phyloP scores from a whole-genome alignment of 345 rosid species.

The Salix caprea region DNA sequence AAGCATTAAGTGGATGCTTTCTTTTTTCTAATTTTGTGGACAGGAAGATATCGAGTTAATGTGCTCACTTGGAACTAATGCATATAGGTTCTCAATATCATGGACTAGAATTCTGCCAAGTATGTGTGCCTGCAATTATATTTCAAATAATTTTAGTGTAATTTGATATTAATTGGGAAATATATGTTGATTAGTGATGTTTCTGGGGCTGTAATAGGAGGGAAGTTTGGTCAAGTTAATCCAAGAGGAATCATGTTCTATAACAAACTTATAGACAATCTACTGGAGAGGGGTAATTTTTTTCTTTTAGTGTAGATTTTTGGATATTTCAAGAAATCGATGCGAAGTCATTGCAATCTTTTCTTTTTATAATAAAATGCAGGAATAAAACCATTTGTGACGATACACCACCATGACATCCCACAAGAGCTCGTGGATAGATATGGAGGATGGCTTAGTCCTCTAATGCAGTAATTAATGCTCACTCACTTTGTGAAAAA shows the following conservation, averaged over 20 bases:
- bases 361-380: slow-evolving; percentile 6
- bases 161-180: background rate
- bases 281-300: slow-evolving; percentile 27
- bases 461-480: slow-evolving; percentile 33
- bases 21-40: background rate
- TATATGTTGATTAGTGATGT: background rate
- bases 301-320: background rate
- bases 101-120: slow-evolving; percentile 43
- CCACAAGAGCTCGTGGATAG: slow-evolving; percentile 38
- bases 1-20: background rate
- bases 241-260: slow-evolving; percentile 37
- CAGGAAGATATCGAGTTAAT: slow-evolving; percentile 38
- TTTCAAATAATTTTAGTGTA: background rate
- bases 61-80: slow-evolving; percentile 34
- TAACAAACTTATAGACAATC: slow-evolving; percentile 32
- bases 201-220: slow-evolving; percentile 23
- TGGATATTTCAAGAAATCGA: background rate
- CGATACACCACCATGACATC: slow-evolving; percentile 34
- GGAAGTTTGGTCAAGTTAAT: slow-evolving; percentile 39
- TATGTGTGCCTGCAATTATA: background rate
- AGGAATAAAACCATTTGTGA: slow-evolving; percentile 49
- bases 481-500: background rate
- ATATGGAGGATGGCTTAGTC: slow-evolving; percentile 42
- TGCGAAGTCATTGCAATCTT: background rate
- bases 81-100: slow-evolving; percentile 43